Base-by-base conservation (phyloP, 2,329 filamentous ascomycete species). In the Monosporascus sp. region DNA sequence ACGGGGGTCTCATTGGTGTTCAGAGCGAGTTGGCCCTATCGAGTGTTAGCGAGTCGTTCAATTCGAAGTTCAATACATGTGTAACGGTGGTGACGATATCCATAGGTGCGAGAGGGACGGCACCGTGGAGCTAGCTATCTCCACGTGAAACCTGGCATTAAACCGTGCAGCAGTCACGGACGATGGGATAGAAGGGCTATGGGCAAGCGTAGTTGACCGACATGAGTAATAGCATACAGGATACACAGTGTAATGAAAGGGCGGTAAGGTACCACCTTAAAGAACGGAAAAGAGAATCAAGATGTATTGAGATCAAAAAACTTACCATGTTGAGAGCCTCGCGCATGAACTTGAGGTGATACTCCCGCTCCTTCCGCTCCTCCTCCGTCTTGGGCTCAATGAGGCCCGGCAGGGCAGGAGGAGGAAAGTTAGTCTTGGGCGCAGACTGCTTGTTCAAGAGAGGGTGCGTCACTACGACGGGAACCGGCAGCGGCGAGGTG, bases 1-100 rank as follows among this genome's bases (percentile, higher is more conserved):
- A 99, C 94, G 1, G 94, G 94, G 1, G 95, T 97, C 74, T 99
- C 94, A 62, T 96, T 92, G 56, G 83, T 89, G 61, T 77, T 76
- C 48, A 99, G 82, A 22, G 95, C 94, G 59, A 90, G 82, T 64
- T 93, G 86, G 54, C 91, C 94, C 90, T 96, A 52, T 6, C 27
- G 14, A 14, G 49, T 50, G 58, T 67, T 62, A 69, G 64, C 47
- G 39, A 53, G 51, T 18, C 15, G 14, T 25, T 17, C 25, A 15
- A 15, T 22, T 25, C 42, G 11, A 4, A 27, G n/a, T n/a, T 18
- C 39, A 20, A 24, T 9, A 34, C 11, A 31, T 14, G 4, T 11
- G 11, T 14, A 34, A 34, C 31, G 31, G 11, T 11, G 9, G 31
- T 34, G 31, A 34, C 22, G 18, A 24, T 24, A 18, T 42, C 39